Evolutionary conservation across 75 land plant genomes (phyloP).

Genomic region (Pinus tabuliformis): DNA sequence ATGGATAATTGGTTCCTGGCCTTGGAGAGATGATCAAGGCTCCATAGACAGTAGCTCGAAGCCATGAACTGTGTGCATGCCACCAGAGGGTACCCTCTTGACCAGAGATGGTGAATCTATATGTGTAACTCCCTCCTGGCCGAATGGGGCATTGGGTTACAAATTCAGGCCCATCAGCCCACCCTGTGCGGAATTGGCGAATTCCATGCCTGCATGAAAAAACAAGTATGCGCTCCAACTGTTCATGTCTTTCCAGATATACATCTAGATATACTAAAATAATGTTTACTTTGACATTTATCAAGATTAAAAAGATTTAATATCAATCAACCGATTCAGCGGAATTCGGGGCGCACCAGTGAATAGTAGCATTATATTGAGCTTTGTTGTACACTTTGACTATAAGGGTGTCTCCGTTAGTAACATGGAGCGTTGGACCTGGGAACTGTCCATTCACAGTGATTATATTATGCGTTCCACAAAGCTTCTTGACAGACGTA

Average conservation of each 20-base stretch:
- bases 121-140: conserved; percentile 9
- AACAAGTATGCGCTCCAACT: not conserved
- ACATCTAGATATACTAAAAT: too few relatives aligned
- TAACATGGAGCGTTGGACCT: not conserved
- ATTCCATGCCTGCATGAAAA: conserved; percentile 13
- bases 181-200: not conserved
- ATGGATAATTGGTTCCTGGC: conserved; percentile 14
- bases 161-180: conserved; percentile 18
- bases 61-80: conserved; percentile 21
- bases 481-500: not conserved
- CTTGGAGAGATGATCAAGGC: conserved; percentile 13
- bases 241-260: too few relatives aligned
- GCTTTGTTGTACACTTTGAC: not conserved
- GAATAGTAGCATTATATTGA: not conserved
- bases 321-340: too few relatives aligned
- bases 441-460: not conserved
- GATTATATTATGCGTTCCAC: not conserved
- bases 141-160: conserved; percentile 21
- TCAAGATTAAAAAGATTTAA: too few relatives aligned
- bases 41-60: conserved; percentile 22
- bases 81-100: conserved; percentile 25
- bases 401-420: not conserved
- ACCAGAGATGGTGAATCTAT: conserved; percentile 2
- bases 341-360: not conserved
- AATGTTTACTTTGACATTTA: too few relatives aligned